phyloP scores from a whole-genome alignment of 2,329 filamentous ascomycete genomes.

The Neodidymelliopsis sp. region DNA sequence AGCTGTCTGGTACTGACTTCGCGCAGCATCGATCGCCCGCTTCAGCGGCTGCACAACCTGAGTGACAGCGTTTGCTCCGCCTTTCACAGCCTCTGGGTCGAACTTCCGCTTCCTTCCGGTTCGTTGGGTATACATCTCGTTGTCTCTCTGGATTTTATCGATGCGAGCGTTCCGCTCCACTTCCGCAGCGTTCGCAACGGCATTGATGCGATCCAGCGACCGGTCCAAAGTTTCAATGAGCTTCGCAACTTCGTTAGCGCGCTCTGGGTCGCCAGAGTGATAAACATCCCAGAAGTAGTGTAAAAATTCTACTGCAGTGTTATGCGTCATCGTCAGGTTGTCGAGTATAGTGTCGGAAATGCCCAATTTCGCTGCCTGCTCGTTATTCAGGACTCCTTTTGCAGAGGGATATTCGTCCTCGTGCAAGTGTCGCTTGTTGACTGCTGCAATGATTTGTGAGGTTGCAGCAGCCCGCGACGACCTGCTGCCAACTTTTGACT shows the following conservation, averaged over 20 bases:
- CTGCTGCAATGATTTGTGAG: constrained; percentile 69
- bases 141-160: constrained; percentile 71
- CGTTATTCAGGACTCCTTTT: constrained; percentile 31
- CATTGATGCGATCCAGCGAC: constrained; percentile 79
- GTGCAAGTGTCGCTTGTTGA: constrained; percentile 68
- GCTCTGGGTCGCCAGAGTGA: constrained; percentile 83
- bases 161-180: constrained; percentile 72
- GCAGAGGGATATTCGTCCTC: constrained; percentile 52
- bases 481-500: constrained; percentile 72
- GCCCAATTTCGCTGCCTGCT: constrained; percentile 41
- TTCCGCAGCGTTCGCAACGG: constrained; percentile 82
- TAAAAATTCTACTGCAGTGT: constrained; percentile 94
- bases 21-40: constrained; percentile 73
- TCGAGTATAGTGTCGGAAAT: constrained; percentile 62
- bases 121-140: constrained; percentile 72
- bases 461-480: constrained; percentile 70
- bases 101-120: constrained; percentile 78
- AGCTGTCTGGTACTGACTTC: constrained; percentile 74
- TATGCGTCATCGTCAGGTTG: constrained; percentile 77
- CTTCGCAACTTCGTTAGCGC: constrained; percentile 80
- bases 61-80: constrained; percentile 78
- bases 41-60: constrained; percentile 79
- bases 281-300: constrained; percentile 97
- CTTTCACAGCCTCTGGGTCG: constrained; percentile 72
- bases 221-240: constrained; percentile 82